phyloP scores from a whole-genome alignment of 139 green algal species.

The Chlamydomonas applanata region DNA sequence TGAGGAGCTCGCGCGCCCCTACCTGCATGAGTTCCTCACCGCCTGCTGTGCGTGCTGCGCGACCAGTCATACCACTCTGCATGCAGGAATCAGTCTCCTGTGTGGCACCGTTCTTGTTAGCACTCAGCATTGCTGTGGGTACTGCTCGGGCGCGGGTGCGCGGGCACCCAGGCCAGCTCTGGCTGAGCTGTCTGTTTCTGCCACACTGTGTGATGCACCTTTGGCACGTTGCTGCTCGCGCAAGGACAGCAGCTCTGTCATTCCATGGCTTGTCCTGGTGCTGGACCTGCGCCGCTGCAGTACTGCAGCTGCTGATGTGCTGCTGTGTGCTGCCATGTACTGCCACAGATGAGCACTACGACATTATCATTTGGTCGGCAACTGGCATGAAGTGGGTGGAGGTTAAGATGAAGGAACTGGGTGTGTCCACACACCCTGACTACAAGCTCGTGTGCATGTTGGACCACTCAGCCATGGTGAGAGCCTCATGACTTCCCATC shows the following conservation, averaged over 20 bases:
- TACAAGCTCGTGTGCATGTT: conserved; percentile 81
- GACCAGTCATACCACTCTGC: conserved; percentile 71
- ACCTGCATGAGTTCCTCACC: conserved; percentile 90
- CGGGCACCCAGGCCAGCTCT: too few relatives aligned
- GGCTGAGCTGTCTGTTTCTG: not conserved
- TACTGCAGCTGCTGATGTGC: too few relatives aligned
- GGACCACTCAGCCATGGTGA: conserved; percentile 68
- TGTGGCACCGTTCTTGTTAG: too few relatives aligned
- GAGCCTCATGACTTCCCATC: too few relatives aligned
- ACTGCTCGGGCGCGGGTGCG: too few relatives aligned
- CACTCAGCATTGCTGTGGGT: too few relatives aligned
- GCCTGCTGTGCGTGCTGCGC: conserved; percentile 79
- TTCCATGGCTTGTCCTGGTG: too few relatives aligned
- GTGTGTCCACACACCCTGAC: conserved; percentile 68
- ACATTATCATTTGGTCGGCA: conserved; percentile 89
- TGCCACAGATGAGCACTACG: conserved; percentile 69
- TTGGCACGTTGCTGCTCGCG: too few relatives aligned
- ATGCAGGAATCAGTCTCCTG: not conserved
- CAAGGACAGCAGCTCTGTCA: too few relatives aligned
- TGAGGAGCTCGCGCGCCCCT: conserved; percentile 77
- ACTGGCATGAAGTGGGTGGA: conserved; percentile 93
- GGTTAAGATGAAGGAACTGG: conserved; percentile 93
- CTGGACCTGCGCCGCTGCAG: too few relatives aligned
- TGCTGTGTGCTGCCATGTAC: not conserved
- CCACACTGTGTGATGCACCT: too few relatives aligned